Evolutionary conservation across 2,329 filamentous ascomycete genomes (phyloP), one percentile per base, ranked within the genome.

Genomic region (Dactylellina drechsleri): DNA sequence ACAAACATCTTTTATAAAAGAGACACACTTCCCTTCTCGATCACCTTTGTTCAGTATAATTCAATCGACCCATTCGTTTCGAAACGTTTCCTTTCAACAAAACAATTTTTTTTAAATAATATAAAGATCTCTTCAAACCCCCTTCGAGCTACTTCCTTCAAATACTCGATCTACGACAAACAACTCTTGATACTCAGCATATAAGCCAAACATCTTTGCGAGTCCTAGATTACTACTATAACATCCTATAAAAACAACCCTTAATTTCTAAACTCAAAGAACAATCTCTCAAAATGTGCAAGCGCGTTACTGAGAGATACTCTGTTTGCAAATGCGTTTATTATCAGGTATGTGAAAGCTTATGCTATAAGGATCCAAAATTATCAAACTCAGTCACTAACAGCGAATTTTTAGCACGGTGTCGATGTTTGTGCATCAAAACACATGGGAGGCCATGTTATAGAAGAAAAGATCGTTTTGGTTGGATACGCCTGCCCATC

Each of bases 241-340:
- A 47, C 43, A 47, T 18, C 28, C 20, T 47, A 61, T 1, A 50
- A 59, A 67, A 60, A 41, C 65, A 49, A 54, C 43, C 28, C 45
- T 20, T 47, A 47, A 68, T 16, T 50, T 28, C n/a, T 7, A n/a
- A 45, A 43, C 70, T 57, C 79, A 54, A 28, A 36, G 43, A 45
- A 45, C 57, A 66, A 47, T 49, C 54, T 16, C 40, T 72, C 82
- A 85, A 78, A 76, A 96, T 97, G 93, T 97, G 93, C 81, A 93
- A 92, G 80, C 91, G 93, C 83, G 83, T 97, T 76, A 85, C 94
- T 79, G 93, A 97, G 82, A 86, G 92, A 72, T 97, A 93, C 85
- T 89, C 92, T 66, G 91, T 90, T 66, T 97, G 93, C 86, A 87
- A 89, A 77, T 97, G 93, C 83, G 86, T 94, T 79, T 96, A 97